These are phyloP conservation scores for Solanum rostratum DNA, from an alignment of 257 asterid genomes.

Conservation along the genomic window DNA sequence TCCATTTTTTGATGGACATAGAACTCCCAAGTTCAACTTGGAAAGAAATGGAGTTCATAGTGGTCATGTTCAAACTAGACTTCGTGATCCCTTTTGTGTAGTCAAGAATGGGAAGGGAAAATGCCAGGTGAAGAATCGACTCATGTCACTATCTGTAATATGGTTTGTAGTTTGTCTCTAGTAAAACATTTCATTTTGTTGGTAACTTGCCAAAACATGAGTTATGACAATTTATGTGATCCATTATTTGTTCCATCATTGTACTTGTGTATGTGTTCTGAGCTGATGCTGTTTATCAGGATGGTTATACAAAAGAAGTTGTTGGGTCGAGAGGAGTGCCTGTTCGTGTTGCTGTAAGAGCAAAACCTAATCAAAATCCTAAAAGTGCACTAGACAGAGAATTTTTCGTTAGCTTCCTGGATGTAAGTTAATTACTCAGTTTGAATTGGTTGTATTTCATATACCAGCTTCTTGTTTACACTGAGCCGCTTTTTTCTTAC, in stretches of 20 bases:
- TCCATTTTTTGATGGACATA: conserved; percentile 47
- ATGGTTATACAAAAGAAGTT: conserved; percentile 56
- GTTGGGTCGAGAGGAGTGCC: conserved; percentile 38
- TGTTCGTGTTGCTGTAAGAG: conserved; percentile 71
- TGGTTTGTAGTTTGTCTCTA: background rate
- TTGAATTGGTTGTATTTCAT: background rate
- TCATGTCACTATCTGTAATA: background rate
- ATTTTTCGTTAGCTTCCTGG: conserved; percentile 47
- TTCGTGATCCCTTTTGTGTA: conserved; percentile 64
- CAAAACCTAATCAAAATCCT: conserved; percentile 46
- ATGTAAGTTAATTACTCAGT: conserved; percentile 31
- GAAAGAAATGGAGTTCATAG: conserved; percentile 57
- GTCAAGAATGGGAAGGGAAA: conserved; percentile 49
- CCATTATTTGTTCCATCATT: background rate
- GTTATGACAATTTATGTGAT: background rate
- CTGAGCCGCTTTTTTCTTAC: background rate
- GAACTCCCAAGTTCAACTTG: conserved; percentile 39
- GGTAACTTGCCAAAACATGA: background rate
- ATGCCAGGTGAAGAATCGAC: conserved; percentile 48
- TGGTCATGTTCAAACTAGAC: conserved; percentile 73
- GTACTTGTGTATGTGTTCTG: background rate
- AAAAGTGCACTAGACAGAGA: conserved; percentile 38
- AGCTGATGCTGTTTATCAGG: conserved; percentile 26
- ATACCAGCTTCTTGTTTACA: background rate
- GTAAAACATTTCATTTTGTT: background rate